These are phyloP conservation scores for Penicillium fuscoglaucum DNA, from an alignment of 2,329 filamentous ascomycete species.

Conservation along the genomic window DNA sequence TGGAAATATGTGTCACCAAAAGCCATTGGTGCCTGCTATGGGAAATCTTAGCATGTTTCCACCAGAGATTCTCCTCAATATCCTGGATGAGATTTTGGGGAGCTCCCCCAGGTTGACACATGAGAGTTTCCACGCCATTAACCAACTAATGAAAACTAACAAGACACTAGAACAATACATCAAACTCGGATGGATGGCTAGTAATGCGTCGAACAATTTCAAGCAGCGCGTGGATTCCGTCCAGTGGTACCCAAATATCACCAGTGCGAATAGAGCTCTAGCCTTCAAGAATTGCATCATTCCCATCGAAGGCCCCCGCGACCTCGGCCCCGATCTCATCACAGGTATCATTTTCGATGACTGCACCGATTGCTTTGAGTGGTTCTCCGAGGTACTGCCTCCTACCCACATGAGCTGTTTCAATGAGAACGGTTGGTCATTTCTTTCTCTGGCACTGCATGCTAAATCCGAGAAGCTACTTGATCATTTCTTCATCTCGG, in stretches of 20 bases:
- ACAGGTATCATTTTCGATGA: conserved; percentile 13
- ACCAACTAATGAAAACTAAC: neutral
- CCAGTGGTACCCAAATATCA: neutral
- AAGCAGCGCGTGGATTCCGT: neutral
- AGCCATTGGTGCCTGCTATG: neutral
- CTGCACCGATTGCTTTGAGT: conserved; percentile 16
- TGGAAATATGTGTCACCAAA: neutral
- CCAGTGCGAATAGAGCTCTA: neutral
- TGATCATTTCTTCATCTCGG: neutral
- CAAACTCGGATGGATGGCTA: neutral
- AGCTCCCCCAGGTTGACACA: conserved; percentile 7
- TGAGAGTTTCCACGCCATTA: conserved; percentile 5
- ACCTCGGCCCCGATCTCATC: conserved; percentile 6
- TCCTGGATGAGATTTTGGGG: conserved; percentile 9
- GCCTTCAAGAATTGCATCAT: neutral
- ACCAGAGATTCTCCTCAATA: conserved; percentile 10
- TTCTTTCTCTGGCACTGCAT: conserved; percentile 10
- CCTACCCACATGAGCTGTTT: neutral
- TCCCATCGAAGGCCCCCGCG: neutral
- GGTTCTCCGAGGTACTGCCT: conserved; percentile 2
- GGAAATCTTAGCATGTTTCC: conserved; percentile 9
- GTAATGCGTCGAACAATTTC: neutral
- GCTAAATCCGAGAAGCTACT: neutral
- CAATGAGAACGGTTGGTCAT: conserved; percentile 20
- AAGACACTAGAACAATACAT: neutral